Percentiles rank a stretch among this genome's conserved stretches.
Conservation (phyloP, 2,329 filamentous ascomycete species). For the Geosmithia flava region DNA sequence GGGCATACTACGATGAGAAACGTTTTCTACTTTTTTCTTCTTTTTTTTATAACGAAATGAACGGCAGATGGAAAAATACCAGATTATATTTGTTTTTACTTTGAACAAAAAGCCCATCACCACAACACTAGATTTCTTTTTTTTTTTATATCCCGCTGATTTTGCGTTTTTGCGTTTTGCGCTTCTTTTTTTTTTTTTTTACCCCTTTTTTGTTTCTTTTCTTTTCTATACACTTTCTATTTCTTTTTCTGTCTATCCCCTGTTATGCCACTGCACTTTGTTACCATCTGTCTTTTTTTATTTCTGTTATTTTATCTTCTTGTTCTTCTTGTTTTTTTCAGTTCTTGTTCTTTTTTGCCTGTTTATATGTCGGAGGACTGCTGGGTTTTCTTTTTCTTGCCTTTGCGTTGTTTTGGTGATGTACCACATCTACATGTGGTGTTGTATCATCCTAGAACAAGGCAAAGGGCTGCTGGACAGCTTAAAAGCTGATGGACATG, state of each 20-base stretch:
- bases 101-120: neutral
- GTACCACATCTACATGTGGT: too few species aligned
- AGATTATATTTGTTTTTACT: too few species aligned
- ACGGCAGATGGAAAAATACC: neutral
- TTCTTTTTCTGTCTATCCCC: neutral
- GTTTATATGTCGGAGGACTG: neutral
- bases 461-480: neutral
- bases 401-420: neutral
- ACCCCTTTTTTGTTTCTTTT: neutral
- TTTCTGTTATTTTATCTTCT: neutral
- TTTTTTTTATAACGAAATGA: neutral
- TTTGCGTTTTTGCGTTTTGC: neutral
- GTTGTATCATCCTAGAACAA: too few species aligned
- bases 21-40: too few species aligned
- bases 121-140: neutral
- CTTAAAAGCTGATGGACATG: neutral
- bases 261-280: neutral
- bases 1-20: neutral
- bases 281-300: neutral
- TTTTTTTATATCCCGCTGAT: conserved; percentile 1
- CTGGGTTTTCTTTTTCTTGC: neutral
- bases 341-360: neutral
- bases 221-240: neutral
- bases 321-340: neutral
- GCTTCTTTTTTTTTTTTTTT: too few species aligned